Percentiles rank a stretch among this genome's conserved stretches.
phyloP scores from a whole-genome alignment of 1,284 basidiomycete species.

The Porphyrellus sp. region DNA sequence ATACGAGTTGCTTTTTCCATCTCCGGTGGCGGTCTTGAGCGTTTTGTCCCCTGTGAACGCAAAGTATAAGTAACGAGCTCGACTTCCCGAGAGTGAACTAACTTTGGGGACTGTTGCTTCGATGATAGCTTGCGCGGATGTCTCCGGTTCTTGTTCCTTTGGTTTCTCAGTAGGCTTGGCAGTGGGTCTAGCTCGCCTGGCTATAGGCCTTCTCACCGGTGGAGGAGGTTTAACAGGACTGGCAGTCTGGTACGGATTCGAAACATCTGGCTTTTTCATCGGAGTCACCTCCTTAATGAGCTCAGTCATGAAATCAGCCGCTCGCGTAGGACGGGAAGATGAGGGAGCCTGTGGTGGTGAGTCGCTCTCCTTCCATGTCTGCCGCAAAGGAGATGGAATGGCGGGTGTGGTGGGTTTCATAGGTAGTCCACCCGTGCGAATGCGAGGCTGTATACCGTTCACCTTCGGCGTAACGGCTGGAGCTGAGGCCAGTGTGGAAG shows the following conservation, averaged over 20 bases:
- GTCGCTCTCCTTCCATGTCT: slow-evolving; percentile 54
- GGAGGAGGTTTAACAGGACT: slow-evolving; percentile 50
- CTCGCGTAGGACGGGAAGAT: slow-evolving; percentile 47
- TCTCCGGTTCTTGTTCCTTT: slow-evolving; percentile 34
- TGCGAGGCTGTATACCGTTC: slow-evolving; percentile 38
- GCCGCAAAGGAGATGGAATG: slow-evolving; percentile 64
- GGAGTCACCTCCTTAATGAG: slow-evolving; percentile 66
- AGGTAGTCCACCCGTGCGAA: slow-evolving; percentile 42
- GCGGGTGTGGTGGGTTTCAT: slow-evolving; percentile 56
- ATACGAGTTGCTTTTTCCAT: slow-evolving; percentile 22
- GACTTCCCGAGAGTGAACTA: slow-evolving; percentile 15
- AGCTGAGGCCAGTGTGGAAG: slow-evolving; percentile 19
- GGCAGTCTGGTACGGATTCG: slow-evolving; percentile 68
- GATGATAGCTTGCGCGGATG: slow-evolving; percentile 61
- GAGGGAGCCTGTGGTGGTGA: slow-evolving; percentile 40
- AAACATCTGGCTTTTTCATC: slow-evolving; percentile 57
- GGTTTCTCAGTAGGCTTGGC: slow-evolving; percentile 35
- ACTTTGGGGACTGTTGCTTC: slow-evolving; percentile 72
- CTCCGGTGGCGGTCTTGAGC: slow-evolving; percentile 59
- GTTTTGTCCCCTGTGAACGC: slow-evolving; percentile 58
- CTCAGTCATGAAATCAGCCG: slow-evolving; percentile 62
- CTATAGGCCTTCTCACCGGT: slow-evolving; percentile 41
- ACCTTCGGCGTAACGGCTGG: slow-evolving; percentile 28
- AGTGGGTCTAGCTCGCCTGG: slow-evolving; percentile 28
- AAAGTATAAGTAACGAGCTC: slow-evolving; percentile 1